These are phyloP conservation scores for Saturnispora halmiae DNA, from an alignment of 805 yeast genomes.

Conservation along the genomic window DNA sequence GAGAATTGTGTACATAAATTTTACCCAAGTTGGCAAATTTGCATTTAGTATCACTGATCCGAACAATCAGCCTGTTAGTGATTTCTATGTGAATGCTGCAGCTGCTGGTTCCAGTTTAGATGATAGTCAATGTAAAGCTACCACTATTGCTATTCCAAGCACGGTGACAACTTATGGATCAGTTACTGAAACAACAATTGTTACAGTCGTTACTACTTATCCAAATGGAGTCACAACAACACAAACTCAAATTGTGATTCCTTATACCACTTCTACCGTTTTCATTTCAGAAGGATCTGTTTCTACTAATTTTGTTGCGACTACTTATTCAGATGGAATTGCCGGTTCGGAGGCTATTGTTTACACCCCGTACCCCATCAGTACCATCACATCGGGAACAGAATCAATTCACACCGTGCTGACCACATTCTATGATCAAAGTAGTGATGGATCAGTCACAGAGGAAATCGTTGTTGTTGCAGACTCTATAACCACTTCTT, in stretches of 20 bases:
- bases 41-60: slow-evolving; percentile 2
- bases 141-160: neutral
- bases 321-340: neutral
- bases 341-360: neutral
- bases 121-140: neutral
- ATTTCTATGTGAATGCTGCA: neutral
- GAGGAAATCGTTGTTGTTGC: no score
- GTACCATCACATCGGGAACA: no score
- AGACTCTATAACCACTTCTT: no score
- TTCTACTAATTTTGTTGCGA: neutral
- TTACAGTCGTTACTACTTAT: neutral
- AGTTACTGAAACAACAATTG: neutral
- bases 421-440: no score
- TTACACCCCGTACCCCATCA: neutral
- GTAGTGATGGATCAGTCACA: no score
- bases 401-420: no score
- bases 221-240: neutral
- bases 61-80: neutral
- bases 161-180: neutral
- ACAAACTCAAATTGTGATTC: neutral
- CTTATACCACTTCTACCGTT: neutral
- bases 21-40: neutral
- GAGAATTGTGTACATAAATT: slow-evolving; percentile 8
- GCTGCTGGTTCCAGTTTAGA: neutral
- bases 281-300: neutral